These are phyloP conservation scores for Chytriomyces confervae DNA, from an alignment of 192 early-diverging fungal genomes.

Conservation along the genomic window DNA sequence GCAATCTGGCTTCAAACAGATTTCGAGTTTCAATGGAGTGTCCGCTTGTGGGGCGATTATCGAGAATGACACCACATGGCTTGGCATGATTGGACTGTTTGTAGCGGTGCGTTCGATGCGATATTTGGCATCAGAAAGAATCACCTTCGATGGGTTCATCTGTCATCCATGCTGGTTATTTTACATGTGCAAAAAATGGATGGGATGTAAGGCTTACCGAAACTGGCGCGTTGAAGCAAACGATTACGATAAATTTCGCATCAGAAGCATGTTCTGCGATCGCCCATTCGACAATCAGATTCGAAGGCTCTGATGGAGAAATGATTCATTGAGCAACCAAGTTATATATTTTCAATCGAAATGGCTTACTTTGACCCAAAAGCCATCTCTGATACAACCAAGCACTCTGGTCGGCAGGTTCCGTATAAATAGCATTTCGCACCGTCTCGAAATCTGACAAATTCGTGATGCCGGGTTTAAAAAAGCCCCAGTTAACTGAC, in stretches of 20 bases:
- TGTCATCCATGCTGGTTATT: background rate
- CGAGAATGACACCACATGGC: too few relatives aligned
- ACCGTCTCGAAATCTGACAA: conserved; percentile 79
- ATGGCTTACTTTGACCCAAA: conserved; percentile 61
- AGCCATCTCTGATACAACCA: conserved; percentile 98
- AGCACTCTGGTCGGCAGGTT: conserved; percentile 95
- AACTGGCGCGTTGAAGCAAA: conserved; percentile 30
- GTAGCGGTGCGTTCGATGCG: too few relatives aligned
- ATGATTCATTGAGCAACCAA: background rate
- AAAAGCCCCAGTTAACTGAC: conserved; percentile 36
- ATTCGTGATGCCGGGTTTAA: conserved; percentile 14
- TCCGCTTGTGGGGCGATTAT: background rate
- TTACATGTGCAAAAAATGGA: background rate
- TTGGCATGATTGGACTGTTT: too few relatives aligned
- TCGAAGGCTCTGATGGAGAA: background rate
- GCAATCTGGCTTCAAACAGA: background rate
- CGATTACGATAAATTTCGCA: conserved; percentile 9
- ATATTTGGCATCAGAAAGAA: too few relatives aligned
- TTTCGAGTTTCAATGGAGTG: background rate
- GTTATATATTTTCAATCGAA: conserved; percentile 7
- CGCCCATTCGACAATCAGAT: background rate
- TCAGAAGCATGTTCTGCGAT: background rate
- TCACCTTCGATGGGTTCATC: too few relatives aligned
- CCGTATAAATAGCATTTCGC: conserved; percentile 91
- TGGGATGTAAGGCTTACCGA: background rate